phyloP scores from a whole-genome alignment of 768 basidiomycete species.

The Suillus discolor region DNA sequence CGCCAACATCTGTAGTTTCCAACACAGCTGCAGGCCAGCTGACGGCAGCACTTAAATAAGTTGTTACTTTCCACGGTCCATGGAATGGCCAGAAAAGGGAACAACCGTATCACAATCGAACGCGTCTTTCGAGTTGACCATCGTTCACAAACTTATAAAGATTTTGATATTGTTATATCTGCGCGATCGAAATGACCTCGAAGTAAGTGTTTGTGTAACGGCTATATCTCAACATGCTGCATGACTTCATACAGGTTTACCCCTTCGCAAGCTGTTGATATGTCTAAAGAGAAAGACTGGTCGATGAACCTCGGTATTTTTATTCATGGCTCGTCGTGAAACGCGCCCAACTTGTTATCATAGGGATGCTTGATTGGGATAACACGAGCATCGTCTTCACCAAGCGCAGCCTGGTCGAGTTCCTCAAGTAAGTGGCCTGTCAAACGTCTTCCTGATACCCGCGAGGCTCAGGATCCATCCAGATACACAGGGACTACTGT shows the following conservation, averaged over 20 bases:
- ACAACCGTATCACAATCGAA: not conserved
- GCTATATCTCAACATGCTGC: not conserved
- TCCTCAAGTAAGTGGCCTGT: constrained; percentile 59
- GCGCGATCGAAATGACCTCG: not conserved
- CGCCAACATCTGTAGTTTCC: not conserved
- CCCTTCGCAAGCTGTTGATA: constrained; percentile 55
- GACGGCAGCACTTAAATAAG: not conserved
- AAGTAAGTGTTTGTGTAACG: not conserved
- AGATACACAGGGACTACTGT: constrained; percentile 78
- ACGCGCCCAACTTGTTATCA: not conserved
- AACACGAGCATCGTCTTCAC: constrained; percentile 75
- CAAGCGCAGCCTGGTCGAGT: constrained; percentile 75
- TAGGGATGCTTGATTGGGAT: constrained; percentile 85
- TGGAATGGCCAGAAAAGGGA: constrained; percentile 1
- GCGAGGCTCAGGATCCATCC: constrained; percentile 28
- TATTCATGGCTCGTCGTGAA: constrained; percentile 4
- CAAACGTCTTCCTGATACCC: not conserved
- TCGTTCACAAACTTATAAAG: not conserved
- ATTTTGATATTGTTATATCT: not conserved
- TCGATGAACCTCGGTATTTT: constrained; percentile 60
- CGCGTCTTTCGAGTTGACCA: not conserved
- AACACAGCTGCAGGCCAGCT: not conserved
- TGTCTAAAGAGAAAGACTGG: constrained; percentile 76
- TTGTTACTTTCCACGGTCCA: not conserved
- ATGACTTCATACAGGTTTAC: constrained; percentile 49